These are phyloP conservation scores for Penicillium janthinellum DNA, from an alignment of 2,329 filamentous ascomycete genomes.

Conservation along the genomic window DNA sequence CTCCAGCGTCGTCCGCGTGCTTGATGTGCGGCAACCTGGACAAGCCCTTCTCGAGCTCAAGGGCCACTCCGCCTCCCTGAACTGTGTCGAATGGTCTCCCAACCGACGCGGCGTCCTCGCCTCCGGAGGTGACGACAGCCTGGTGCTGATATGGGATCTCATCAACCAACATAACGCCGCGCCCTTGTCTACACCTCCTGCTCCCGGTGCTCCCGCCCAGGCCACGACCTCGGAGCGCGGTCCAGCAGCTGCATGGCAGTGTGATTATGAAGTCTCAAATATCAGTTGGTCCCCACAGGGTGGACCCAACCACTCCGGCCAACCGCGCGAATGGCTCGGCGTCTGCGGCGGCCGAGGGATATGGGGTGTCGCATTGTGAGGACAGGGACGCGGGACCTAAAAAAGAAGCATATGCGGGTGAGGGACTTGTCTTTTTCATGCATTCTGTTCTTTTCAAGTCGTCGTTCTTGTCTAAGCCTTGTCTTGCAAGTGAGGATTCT, in stretches of 20 bases:
- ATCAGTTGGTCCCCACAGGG: constrained; percentile 50
- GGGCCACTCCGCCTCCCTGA: constrained; percentile 81
- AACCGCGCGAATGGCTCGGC: constrained; percentile 46
- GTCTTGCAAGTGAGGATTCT: neutral
- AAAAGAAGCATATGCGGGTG: constrained; percentile 12
- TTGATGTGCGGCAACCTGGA: constrained; percentile 93
- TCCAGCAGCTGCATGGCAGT: constrained; percentile 49
- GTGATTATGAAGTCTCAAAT: constrained; percentile 51
- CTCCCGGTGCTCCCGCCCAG: constrained; percentile 22
- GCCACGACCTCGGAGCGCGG: constrained; percentile 45
- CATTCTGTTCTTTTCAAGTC: constrained; percentile 6
- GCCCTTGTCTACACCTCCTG: constrained; percentile 42
- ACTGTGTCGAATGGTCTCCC: constrained; percentile 95
- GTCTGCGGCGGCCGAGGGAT: constrained; percentile 50
- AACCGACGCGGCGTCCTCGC: constrained; percentile 82
- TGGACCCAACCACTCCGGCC: constrained; percentile 36
- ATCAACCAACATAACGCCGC: constrained; percentile 65
- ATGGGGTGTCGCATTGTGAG: constrained; percentile 47
- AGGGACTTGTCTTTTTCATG: constrained; percentile 4
- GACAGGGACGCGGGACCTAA: constrained; percentile 5
- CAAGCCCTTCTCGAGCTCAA: constrained; percentile 92
- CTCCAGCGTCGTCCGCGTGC: constrained; percentile 86
- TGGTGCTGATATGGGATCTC: constrained; percentile 92
- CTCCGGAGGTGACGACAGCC: constrained; percentile 86
- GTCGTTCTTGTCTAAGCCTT: neutral